These are phyloP conservation scores for Phytophthora nicotianae DNA, from an alignment of 352 stramenopile genomes.

Conservation along the genomic window DNA sequence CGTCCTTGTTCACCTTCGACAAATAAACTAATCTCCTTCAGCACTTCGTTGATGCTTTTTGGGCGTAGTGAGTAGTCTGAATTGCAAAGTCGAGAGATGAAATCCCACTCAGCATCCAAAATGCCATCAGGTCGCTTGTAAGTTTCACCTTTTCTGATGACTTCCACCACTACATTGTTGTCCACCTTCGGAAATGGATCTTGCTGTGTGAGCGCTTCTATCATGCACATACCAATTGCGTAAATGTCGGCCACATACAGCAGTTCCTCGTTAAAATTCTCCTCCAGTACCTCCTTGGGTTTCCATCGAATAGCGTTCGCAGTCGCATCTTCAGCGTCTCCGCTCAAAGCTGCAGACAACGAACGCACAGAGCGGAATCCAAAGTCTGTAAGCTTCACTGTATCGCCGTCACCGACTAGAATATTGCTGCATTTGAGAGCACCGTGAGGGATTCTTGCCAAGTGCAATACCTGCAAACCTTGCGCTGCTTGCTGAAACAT, in stretches of 20 bases:
- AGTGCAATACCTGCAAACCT: conserved; percentile 8
- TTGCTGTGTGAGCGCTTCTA: conserved; percentile 27
- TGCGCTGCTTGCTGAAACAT: conserved; percentile 9
- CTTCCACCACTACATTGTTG: conserved; percentile 6
- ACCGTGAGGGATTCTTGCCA: conserved; percentile 1
- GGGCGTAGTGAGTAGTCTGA: conserved; percentile 12
- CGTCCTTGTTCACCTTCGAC: conserved; percentile 10
- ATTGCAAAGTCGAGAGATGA: conserved; percentile 16
- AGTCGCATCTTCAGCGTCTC: neutral
- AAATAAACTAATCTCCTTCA: conserved; percentile 15
- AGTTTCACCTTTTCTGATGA: conserved; percentile 7
- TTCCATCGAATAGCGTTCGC: conserved; percentile 30
- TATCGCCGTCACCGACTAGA: conserved; percentile 43
- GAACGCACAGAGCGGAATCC: conserved; percentile 20
- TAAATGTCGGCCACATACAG: conserved; percentile 32
- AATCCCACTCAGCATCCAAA: conserved; percentile 15
- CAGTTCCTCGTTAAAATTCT: neutral
- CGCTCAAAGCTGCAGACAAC: conserved; percentile 16
- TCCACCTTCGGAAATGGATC: conserved; percentile 11
- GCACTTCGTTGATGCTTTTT: conserved; percentile 9
- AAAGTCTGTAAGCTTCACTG: conserved; percentile 41
- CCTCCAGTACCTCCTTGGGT: conserved; percentile 29
- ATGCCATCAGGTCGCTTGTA: conserved; percentile 12
- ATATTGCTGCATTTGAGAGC: conserved; percentile 45
- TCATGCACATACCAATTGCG: conserved; percentile 37